Evolutionary conservation across 345 rosid species (phyloP).

Genomic region (Limnanthes douglasii): DNA sequence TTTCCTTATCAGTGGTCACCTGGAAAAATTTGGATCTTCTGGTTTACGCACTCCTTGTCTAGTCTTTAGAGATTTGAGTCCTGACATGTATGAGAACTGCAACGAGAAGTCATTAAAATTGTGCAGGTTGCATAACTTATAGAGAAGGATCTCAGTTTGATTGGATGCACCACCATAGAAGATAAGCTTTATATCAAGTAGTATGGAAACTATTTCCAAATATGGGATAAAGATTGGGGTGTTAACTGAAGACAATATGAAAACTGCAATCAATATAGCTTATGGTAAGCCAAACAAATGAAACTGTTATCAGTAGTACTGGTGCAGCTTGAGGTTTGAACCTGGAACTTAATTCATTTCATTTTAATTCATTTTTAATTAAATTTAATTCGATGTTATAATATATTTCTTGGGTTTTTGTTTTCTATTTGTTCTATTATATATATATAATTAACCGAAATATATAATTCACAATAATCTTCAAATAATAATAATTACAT

Average conservation of each 20-base stretch:
- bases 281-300: slow-evolving; percentile 37
- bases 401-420: no score
- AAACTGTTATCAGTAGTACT: no score
- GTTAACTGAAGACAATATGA: slow-evolving; percentile 96
- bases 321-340: no score
- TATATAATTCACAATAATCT: no score
- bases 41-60: slow-evolving; percentile 98
- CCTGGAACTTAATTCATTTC: no score
- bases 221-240: slow-evolving; percentile 99
- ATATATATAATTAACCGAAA: no score
- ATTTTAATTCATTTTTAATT: no score
- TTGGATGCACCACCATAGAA: slow-evolving; percentile 96
- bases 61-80: slow-evolving; percentile 68
- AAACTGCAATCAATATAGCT: slow-evolving; percentile 98
- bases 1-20: slow-evolving; percentile 77
- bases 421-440: no score
- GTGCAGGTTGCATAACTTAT: slow-evolving; percentile 88
- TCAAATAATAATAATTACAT: no score
- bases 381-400: no score
- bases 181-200: slow-evolving; percentile 96
- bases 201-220: slow-evolving; percentile 90
- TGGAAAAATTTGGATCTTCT: slow-evolving; percentile 93
- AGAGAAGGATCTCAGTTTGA: slow-evolving; percentile 81
- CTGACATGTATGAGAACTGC: slow-evolving; percentile 76
- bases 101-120: slow-evolving; percentile 44